Evolutionary conservation across 345 rosid genomes (phyloP).

Genomic region (Syzygium oleosum): DNA sequence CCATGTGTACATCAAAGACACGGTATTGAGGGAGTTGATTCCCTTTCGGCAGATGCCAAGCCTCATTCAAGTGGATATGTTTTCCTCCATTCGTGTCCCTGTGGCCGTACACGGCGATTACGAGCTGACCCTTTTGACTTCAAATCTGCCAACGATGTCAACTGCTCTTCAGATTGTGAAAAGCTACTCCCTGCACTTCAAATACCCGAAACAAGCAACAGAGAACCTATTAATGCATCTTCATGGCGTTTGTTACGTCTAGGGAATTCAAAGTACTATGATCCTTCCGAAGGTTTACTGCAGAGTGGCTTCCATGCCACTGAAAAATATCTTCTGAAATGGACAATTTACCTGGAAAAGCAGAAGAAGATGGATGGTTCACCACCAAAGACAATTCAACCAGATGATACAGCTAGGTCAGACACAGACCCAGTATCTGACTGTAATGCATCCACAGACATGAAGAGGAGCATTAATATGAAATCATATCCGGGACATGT

Average conservation of each 20-base stretch:
- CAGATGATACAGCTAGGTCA: slow-evolving; percentile 19
- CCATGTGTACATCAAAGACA: slow-evolving; percentile 77
- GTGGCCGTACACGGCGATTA: slow-evolving; percentile 65
- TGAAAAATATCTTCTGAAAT: slow-evolving; percentile 56
- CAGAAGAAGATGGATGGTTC: slow-evolving; percentile 22
- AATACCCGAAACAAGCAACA: slow-evolving; percentile 30
- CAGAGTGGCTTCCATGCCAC: slow-evolving; percentile 68
- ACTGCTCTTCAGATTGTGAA: slow-evolving; percentile 64
- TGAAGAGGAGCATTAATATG: slow-evolving; percentile 20
- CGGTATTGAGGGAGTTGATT: slow-evolving; percentile 15
- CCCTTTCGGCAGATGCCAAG: slow-evolving; percentile 16
- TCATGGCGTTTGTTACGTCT: slow-evolving; percentile 74
- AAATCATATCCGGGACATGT: slow-evolving; percentile 10
- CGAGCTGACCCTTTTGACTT: slow-evolving; percentile 68
- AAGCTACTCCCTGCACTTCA: slow-evolving; percentile 49
- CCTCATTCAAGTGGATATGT: slow-evolving; percentile 71
- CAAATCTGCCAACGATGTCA: slow-evolving; percentile 54
- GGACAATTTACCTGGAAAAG: slow-evolving; percentile 47
- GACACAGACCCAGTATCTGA: slow-evolving; percentile 13
- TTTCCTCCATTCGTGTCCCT: slow-evolving; percentile 84
- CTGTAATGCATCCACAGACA: slow-evolving; percentile 12
- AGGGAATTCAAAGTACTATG: slow-evolving; percentile 65
- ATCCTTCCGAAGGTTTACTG: slow-evolving; percentile 62
- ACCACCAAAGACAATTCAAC: slow-evolving; percentile 6
- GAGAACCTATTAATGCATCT: slow-evolving; percentile 46